These are phyloP conservation scores for Suillus placidus DNA, from an alignment of 768 basidiomycete species.

Conservation along the genomic window DNA sequence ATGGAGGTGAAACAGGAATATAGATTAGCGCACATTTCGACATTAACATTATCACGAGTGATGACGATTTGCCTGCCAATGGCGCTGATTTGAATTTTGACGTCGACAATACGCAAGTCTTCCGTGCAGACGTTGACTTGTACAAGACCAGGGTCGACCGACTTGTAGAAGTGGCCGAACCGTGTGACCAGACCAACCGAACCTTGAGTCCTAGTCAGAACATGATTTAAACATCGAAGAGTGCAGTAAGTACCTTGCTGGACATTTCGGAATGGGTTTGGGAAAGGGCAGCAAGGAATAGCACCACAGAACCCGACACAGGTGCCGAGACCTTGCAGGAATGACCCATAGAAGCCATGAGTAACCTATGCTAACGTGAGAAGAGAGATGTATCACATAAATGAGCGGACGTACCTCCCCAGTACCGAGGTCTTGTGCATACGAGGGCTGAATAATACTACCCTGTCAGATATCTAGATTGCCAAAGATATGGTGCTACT, in stretches of 20 bases:
- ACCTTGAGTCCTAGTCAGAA: slow-evolving; percentile 46
- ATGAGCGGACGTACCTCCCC: slow-evolving; percentile 43
- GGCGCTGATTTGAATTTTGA: slow-evolving; percentile 92
- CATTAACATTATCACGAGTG: slow-evolving; percentile 95
- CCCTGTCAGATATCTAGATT: neutral
- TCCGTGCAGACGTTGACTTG: slow-evolving; percentile 96
- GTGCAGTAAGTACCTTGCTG: slow-evolving; percentile 61
- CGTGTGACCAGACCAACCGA: slow-evolving; percentile 90
- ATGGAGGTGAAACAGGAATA: neutral
- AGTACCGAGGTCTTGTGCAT: slow-evolving; percentile 86
- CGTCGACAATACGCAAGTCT: slow-evolving; percentile 81
- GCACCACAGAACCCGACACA: slow-evolving; percentile 72
- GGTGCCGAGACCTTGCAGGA: slow-evolving; percentile 70
- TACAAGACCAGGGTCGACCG: slow-evolving; percentile 90
- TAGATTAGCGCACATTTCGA: slow-evolving; percentile 69
- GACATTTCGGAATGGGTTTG: slow-evolving; percentile 86
- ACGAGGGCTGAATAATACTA: slow-evolving; percentile 69
- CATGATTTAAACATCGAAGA: slow-evolving; percentile 10
- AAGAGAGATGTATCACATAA: neutral
- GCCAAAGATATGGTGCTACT: slow-evolving; percentile 27
- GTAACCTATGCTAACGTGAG: slow-evolving; percentile 51
- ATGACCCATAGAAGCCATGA: slow-evolving; percentile 85
- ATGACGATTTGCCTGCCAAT: slow-evolving; percentile 90
- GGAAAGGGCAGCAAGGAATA: slow-evolving; percentile 81
- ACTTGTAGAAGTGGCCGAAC: slow-evolving; percentile 96